Evolutionary conservation across 2,329 filamentous ascomycete species (phyloP).

Genomic region (Oidium heveae): DNA sequence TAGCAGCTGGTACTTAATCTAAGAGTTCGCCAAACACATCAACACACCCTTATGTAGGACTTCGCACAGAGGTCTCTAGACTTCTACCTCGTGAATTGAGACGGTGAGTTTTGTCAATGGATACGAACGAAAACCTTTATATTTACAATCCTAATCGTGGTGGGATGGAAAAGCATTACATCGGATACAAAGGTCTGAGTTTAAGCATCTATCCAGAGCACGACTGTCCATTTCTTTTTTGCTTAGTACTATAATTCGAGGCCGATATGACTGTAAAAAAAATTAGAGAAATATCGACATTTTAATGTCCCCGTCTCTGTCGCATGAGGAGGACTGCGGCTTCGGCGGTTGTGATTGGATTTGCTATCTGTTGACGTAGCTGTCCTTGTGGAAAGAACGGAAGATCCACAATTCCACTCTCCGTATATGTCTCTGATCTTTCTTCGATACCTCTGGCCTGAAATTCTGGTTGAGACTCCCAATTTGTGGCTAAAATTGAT

Average conservation of each 20-base stretch:
- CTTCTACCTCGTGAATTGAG: not conserved
- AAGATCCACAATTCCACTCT: not conserved
- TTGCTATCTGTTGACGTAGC: not conserved
- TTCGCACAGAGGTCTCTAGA: not conserved
- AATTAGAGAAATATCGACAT: not conserved
- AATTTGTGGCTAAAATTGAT: not conserved
- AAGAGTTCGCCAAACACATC: no score
- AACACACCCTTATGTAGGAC: not conserved
- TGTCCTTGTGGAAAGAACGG: constrained; percentile 1
- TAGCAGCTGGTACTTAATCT: not conserved
- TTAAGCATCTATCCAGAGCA: not conserved
- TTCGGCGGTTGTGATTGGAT: not conserved
- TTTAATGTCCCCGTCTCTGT: not conserved
- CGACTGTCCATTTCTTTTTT: not conserved
- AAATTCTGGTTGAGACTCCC: not conserved
- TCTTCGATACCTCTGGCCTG: not conserved
- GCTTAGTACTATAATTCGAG: not conserved
- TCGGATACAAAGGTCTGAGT: not conserved
- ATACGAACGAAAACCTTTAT: not conserved
- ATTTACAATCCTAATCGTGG: not conserved
- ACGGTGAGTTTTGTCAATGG: not conserved
- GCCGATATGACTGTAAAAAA: not conserved
- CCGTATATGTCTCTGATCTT: not conserved
- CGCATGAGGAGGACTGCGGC: not conserved
- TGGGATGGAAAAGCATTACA: not conserved